phyloP scores from a whole-genome alignment of 805 yeast species.

The Nakazawaea ambrosiae region DNA sequence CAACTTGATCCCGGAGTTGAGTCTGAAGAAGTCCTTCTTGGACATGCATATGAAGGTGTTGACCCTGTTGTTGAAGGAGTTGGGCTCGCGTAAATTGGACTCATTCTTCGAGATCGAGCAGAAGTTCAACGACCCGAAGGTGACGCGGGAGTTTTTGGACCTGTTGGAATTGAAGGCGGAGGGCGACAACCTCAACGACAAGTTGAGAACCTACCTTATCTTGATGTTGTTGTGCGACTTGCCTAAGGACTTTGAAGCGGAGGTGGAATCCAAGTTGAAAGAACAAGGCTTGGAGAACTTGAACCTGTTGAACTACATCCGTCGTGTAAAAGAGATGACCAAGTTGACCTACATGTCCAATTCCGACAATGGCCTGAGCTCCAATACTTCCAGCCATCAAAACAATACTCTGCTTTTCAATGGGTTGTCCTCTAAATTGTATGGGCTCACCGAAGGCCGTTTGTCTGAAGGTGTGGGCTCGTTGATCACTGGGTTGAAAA shows the following conservation, averaged over 20 bases:
- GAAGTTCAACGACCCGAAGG: slow-evolving; percentile 55
- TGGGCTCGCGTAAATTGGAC: slow-evolving; percentile 84
- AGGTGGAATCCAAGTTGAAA: slow-evolving; percentile 57
- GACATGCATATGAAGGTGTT: slow-evolving; percentile 97
- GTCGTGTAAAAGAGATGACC: slow-evolving; percentile 72
- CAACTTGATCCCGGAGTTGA: slow-evolving; percentile 85
- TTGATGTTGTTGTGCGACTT: slow-evolving; percentile 49
- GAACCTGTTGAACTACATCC: slow-evolving; percentile 62
- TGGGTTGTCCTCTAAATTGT: slow-evolving; percentile 68
- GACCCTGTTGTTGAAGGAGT: slow-evolving; percentile 71
- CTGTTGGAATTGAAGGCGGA: slow-evolving; percentile 49
- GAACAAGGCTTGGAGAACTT: slow-evolving; percentile 52
- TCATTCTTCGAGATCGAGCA: slow-evolving; percentile 94
- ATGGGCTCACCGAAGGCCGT: slow-evolving; percentile 74
- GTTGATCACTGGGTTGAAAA: slow-evolving; percentile 80
- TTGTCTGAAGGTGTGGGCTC: slow-evolving; percentile 87
- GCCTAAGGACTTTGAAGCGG: slow-evolving; percentile 38
- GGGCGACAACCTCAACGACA: slow-evolving; percentile 55
- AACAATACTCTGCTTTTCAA: slow-evolving; percentile 52
- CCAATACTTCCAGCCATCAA: slow-evolving; percentile 25
- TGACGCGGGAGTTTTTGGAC: slow-evolving; percentile 51
- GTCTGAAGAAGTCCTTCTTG: slow-evolving; percentile 78
- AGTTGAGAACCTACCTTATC: slow-evolving; percentile 84
- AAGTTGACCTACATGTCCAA: slow-evolving; percentile 36
- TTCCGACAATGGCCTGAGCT: slow-evolving; percentile 8